Percentiles rank a stretch among this genome's conserved stretches.
phyloP scores from a whole-genome alignment of 139 green algal species.

The Chlamydomonas sp. region DNA sequence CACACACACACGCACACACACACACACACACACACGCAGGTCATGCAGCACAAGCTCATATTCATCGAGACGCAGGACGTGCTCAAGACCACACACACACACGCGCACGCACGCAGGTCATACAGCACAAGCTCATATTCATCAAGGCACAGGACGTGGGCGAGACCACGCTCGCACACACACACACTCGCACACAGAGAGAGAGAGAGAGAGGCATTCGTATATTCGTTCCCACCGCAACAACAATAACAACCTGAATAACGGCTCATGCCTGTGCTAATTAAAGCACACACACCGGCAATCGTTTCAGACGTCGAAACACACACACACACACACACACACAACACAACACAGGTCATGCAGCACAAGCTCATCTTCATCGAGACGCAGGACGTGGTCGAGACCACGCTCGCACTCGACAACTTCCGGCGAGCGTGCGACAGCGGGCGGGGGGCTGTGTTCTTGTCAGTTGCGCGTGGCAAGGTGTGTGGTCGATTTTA shows the following conservation, averaged over 20 bases:
- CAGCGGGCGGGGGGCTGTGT: constrained; percentile 88
- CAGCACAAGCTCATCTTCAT: constrained; percentile 97
- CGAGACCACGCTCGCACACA: too few relatives aligned
- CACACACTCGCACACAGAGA: too few relatives aligned
- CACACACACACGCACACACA: too few relatives aligned
- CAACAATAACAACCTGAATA: too few relatives aligned
- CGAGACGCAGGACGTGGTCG: constrained; percentile 95
- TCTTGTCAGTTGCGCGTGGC: constrained; percentile 83
- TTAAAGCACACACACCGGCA: too few relatives aligned
- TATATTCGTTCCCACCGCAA: too few relatives aligned
- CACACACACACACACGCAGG: too few relatives aligned
- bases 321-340: too few relatives aligned
- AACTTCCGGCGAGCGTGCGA: constrained; percentile 97
- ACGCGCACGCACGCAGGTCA: too few relatives aligned
- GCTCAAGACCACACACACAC: constrained; percentile 94
- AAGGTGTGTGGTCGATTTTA: constrained; percentile 45
- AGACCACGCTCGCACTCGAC: constrained; percentile 96
- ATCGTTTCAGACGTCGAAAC: too few relatives aligned
- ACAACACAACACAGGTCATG: too few relatives aligned
- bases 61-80: constrained; percentile 99
- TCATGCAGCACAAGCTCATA: constrained; percentile 93
- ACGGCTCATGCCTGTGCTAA: too few relatives aligned
- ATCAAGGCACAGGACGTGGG: constrained; percentile 93
- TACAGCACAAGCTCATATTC: constrained; percentile 95
- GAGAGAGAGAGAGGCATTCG: constrained; percentile 94